These are phyloP conservation scores for Astrothelium macrocarpum DNA, from an alignment of 495 filamentous ascomycete species.

Conservation along the genomic window DNA sequence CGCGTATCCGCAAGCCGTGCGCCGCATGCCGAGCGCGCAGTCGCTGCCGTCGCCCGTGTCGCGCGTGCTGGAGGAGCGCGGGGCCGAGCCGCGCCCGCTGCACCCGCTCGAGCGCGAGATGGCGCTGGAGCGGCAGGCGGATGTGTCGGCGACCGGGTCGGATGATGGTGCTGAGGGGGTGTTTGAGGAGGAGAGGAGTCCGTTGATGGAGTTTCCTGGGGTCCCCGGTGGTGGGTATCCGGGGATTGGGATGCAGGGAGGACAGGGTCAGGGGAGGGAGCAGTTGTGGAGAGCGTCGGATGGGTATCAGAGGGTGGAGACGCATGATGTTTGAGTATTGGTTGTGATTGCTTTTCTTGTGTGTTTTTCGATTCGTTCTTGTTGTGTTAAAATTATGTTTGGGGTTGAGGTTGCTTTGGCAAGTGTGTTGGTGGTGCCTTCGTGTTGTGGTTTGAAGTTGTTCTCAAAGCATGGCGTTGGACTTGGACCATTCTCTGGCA, in stretches of 20 bases:
- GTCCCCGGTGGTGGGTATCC: not conserved
- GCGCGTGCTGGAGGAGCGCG: not conserved
- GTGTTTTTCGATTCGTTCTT: not conserved
- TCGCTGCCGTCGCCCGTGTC: not conserved
- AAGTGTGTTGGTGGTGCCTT: too few species aligned
- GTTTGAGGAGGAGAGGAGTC: not conserved
- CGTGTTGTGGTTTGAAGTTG: too few species aligned
- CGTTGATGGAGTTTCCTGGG: not conserved
- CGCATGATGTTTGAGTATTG: not conserved
- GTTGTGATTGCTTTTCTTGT: not conserved
- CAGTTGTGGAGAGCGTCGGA: not conserved
- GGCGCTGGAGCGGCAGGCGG: not conserved
- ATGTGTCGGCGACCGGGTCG: not conserved
- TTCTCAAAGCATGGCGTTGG: not conserved
- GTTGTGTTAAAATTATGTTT: too few species aligned
- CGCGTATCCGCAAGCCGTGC: not conserved
- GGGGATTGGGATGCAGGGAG: not conserved
- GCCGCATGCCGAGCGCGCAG: not conserved
- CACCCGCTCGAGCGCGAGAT: constrained; percentile 5
- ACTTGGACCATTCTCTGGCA: not conserved
- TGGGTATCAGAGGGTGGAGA: constrained; percentile 5
- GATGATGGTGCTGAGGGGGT: not conserved
- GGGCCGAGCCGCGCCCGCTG: not conserved
- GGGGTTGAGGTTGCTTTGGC: too few species aligned
- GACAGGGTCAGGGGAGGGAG: not conserved